Conservation (phyloP, 805 yeast genomes). For the Debaryomyces tyrocola region DNA sequence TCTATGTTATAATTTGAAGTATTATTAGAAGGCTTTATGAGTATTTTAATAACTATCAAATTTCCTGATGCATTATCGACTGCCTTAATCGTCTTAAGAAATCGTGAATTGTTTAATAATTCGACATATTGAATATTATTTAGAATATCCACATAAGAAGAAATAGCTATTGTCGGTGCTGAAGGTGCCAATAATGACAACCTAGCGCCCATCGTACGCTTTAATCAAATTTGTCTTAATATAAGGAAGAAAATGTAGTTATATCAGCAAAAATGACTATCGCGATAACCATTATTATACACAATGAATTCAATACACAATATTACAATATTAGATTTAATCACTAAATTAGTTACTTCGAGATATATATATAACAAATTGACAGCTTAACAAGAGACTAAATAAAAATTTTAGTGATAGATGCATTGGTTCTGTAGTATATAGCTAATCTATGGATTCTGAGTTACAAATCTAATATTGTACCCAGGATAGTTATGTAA, state of each 20-base stretch:
- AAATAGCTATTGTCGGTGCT: slow-evolving; percentile 87
- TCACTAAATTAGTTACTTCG: not conserved
- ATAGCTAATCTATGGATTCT: too few species aligned
- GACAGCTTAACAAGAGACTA: too few species aligned
- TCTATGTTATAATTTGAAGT: slow-evolving; percentile 16
- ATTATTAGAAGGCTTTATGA: slow-evolving; percentile 56
- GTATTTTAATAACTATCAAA: slow-evolving; percentile 69
- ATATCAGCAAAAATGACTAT: not conserved
- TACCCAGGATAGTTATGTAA: too few species aligned
- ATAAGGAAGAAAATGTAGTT: not conserved
- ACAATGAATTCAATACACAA: not conserved
- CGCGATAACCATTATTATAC: not conserved
- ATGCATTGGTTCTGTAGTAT: too few species aligned
- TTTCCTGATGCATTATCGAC: slow-evolving; percentile 65
- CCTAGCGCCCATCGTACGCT: slow-evolving; percentile 72
- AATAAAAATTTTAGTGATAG: too few species aligned
- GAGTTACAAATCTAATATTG: too few species aligned
- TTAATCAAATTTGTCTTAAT: too few species aligned
- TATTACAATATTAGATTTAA: not conserved
- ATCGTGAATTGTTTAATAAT: slow-evolving; percentile 76
- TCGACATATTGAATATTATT: slow-evolving; percentile 73
- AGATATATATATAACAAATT: not conserved
- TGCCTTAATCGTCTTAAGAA: slow-evolving; percentile 83
- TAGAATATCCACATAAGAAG: slow-evolving; percentile 83
- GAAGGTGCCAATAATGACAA: slow-evolving; percentile 85